Evolutionary conservation across 106 monocot species (phyloP), one percentile per base, ranked within the genome.

Genomic region (Dendrobium officinale): DNA sequence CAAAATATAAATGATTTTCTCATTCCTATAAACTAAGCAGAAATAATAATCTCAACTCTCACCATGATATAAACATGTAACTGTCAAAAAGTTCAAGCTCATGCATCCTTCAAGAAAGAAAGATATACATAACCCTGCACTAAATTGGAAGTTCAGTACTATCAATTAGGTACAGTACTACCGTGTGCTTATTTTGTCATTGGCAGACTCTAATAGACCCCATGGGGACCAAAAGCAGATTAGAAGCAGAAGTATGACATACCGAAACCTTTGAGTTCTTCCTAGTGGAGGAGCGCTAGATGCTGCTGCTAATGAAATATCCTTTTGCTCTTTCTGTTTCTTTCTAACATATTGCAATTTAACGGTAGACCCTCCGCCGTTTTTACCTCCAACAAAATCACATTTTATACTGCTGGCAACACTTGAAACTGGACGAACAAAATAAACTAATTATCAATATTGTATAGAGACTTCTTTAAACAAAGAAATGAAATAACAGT

Each of bases 271-370:
- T 48, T 42, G 24, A 27, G 49, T 47, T 76, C 48, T 76, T 76
- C 48, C 76, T 6, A 76, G 48, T 27, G 76, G 48, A 76, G 76
- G 76, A 49, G 49, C 49, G 49, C 76, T 76, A 10, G 47, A 48
- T 26, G 49, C 9, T 76, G 76, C 26, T 76, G 8, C 26, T 7
- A 41, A 37, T 41, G 26, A 45, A 76, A 26, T 49, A 76, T 76
- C 48, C 48, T 76, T 49, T 74, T 19, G 27, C 43, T 74, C 74
- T 74, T 19, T 43, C 6, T 9, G 20, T 76, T 48, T 49, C 49
- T 49, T 26, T 48, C 49, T 49, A 49, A 27, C 76, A 49, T 48
- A 17, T 49, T 49, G 48, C 48, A 26, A 48, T 49, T 24, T 49
- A 26, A 76, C 20, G 22, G 10, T 6, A 49, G 48, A 27, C 4